These are phyloP conservation scores for Russula brevipes DNA, from an alignment of 768 basidiomycete genomes.

Conservation along the genomic window DNA sequence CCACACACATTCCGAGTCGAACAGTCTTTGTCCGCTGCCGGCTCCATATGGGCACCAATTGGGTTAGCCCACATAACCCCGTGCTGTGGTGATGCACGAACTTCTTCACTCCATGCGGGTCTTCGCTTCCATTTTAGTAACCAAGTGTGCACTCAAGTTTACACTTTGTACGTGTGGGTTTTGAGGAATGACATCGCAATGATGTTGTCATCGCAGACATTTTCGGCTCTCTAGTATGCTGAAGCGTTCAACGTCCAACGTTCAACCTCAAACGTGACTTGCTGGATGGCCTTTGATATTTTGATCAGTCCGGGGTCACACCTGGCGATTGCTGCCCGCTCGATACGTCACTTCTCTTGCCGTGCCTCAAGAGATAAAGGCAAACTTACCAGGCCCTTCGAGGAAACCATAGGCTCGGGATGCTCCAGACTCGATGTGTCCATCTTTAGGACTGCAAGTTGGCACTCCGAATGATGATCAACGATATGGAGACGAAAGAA, in stretches of 20 bases:
- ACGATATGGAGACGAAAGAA: too few relatives aligned
- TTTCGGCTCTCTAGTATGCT: neutral
- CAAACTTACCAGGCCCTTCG: neutral
- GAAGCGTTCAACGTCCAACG: neutral
- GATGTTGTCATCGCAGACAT: neutral
- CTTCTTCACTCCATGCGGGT: neutral
- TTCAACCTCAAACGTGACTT: neutral
- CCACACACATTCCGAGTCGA: neutral
- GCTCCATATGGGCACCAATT: too few relatives aligned
- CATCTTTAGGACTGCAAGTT: neutral
- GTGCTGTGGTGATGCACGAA: neutral
- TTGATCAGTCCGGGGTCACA: neutral
- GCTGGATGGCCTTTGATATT: neutral
- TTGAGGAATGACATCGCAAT: neutral
- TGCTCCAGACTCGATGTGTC: neutral
- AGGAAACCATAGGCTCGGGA: neutral
- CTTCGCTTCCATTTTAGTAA: constrained; percentile 2
- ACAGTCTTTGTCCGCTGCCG: neutral
- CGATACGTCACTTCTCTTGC: neutral
- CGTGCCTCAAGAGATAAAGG: neutral
- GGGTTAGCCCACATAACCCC: neutral
- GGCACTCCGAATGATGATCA: neutral
- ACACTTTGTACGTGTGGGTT: neutral
- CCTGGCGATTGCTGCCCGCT: neutral
- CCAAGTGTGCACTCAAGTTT: neutral